A percentile compares a stretch with the other conserved stretches of the same genome.
phyloP scores from a whole-genome alignment of 192 early-diverging fungal genomes.

The Radiomyces spectabilis region DNA sequence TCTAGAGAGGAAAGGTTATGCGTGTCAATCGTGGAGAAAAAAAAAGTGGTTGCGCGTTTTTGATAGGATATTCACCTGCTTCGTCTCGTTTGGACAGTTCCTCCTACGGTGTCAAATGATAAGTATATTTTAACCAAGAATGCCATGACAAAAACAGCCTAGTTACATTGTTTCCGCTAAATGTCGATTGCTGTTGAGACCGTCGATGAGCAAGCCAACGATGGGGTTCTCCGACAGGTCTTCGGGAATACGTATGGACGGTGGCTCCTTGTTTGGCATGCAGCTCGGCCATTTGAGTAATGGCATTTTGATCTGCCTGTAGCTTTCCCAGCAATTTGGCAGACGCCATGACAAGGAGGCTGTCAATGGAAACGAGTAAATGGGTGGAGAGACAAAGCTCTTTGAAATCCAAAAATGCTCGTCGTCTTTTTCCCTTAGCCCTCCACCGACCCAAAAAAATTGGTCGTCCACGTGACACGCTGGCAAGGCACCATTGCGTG shows the following conservation, averaged over 20 bases:
- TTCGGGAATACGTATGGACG: background rate
- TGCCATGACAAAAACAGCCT: too few species aligned
- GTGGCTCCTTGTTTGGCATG: conserved; percentile 20
- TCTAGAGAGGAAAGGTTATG: conserved; percentile 21
- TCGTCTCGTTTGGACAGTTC: conserved; percentile 1
- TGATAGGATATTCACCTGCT: conserved; percentile 1
- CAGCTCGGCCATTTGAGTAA: conserved; percentile 17
- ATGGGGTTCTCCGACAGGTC: background rate
- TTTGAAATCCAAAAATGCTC: too few species aligned
- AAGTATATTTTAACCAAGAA: too few species aligned
- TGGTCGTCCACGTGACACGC: too few species aligned
- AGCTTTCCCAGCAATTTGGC: conserved; percentile 20
- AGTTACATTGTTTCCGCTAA: too few species aligned
- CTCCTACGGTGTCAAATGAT: too few species aligned
- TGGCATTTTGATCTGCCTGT: conserved; percentile 18
- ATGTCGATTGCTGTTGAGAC: background rate
- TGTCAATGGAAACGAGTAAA: background rate
- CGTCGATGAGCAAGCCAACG: conserved; percentile 1
- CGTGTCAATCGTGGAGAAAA: background rate
- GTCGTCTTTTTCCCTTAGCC: too few species aligned
- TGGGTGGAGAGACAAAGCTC: too few species aligned
- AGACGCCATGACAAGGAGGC: conserved; percentile 10
- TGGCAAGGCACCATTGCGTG: too few species aligned
- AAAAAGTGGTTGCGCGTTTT: background rate
- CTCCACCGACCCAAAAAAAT: too few species aligned